Percentiles rank a stretch among this genome's conserved stretches.
Evolutionary conservation across 148 eudicot genomes (phyloP).

Genomic region (Tetragonia tetragonoides): DNA sequence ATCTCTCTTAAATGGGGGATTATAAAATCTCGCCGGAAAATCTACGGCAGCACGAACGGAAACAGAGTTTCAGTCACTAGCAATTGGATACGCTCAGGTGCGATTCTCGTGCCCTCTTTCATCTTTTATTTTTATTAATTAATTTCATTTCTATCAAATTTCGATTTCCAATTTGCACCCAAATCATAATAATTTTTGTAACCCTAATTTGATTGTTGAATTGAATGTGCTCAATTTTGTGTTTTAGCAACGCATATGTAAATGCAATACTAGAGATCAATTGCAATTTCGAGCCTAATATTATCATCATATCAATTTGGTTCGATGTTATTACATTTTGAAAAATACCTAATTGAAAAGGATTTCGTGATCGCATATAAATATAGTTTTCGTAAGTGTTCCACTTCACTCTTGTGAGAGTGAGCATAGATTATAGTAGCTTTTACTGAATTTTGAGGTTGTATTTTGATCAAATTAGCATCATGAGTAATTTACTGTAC

Average conservation of each 20-base stretch:
- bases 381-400: no score
- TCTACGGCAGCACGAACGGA: neutral
- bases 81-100: neutral
- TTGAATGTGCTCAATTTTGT: neutral
- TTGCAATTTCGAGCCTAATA: no score
- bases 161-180: neutral
- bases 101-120: neutral
- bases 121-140: neutral
- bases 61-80: neutral
- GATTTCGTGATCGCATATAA: no score
- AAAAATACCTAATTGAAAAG: no score
- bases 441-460: neutral
- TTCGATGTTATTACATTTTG: no score
- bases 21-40: neutral
- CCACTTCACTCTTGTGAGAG: no score
- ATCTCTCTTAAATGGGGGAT: neutral
- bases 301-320: no score
- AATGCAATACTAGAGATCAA: no score
- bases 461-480: neutral
- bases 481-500: neutral
- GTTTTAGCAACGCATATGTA: neutral
- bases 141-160: neutral
- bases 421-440: neutral
- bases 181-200: neutral
- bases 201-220: slow-evolving; percentile 10